These are phyloP conservation scores for Dissophora ornata DNA, from an alignment of 192 early-diverging fungal genomes.

Conservation along the genomic window DNA sequence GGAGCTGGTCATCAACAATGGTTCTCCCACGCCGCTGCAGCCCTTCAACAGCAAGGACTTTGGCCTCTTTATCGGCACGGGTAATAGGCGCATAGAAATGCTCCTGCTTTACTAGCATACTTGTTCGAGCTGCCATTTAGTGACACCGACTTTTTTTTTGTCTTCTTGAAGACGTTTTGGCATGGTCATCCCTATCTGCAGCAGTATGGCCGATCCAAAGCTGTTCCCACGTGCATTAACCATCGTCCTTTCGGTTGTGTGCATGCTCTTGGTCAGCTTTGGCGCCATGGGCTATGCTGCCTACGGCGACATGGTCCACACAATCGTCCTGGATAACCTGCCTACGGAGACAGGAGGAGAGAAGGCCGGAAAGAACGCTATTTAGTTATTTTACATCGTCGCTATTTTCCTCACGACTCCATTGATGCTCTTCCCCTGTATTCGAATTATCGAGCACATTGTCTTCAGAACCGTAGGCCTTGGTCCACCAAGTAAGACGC, in stretches of 20 bases:
- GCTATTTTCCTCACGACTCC: conserved; percentile 92
- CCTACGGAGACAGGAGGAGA: conserved; percentile 50
- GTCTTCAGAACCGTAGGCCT: conserved; percentile 66
- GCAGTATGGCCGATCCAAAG: conserved; percentile 88
- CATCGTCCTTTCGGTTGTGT: conserved; percentile 76
- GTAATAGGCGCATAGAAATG: no score
- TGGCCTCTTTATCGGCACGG: conserved; percentile 57
- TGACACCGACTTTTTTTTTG: no score
- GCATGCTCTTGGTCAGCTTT: conserved; percentile 74
- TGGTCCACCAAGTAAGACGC: conserved; percentile 71
- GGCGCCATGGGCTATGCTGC: conserved; percentile 85
- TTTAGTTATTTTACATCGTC: conserved; percentile 87
- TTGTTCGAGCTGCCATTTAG: no score
- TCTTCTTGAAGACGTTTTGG: no score
- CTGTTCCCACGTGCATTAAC: conserved; percentile 82
- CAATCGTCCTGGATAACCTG: conserved; percentile 86
- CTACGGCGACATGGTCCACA: conserved; percentile 81
- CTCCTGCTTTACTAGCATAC: no score
- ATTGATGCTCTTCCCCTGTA: conserved; percentile 87
- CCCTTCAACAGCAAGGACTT: conserved; percentile 59
- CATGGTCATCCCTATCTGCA: conserved; percentile 80
- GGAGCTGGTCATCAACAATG: conserved; percentile 64
- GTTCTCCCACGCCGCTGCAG: conserved; percentile 63
- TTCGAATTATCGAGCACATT: conserved; percentile 87
- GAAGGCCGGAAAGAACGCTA: conserved; percentile 65